A percentile compares a stretch with the other conserved stretches of the same genome.
phyloP scores from a whole-genome alignment of 108 stramenopile genomes.

The Nitzschia putrida region DNA sequence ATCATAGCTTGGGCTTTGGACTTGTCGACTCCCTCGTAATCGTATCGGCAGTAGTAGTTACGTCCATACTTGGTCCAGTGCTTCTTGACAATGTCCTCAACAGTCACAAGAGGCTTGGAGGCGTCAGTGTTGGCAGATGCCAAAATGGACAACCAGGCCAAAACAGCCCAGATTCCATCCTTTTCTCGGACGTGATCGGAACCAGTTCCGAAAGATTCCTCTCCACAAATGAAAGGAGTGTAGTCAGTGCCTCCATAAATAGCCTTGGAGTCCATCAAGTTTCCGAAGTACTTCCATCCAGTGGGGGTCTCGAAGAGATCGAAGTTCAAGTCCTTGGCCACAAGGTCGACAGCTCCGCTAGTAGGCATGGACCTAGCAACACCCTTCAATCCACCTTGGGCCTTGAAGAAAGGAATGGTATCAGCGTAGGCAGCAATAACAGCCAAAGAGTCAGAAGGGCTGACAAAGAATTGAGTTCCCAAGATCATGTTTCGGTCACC shows the following conservation, averaged over 20 bases:
- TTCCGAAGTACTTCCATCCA: slow-evolving; percentile 99
- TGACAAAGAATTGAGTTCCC: slow-evolving; percentile 98
- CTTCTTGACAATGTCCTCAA: slow-evolving; percentile 92
- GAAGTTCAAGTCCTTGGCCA: slow-evolving; percentile 92
- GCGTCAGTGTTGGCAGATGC: slow-evolving; percentile 82
- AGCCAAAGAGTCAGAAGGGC: slow-evolving; percentile 98
- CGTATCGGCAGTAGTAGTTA: slow-evolving; percentile 99
- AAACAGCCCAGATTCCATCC: slow-evolving; percentile 99
- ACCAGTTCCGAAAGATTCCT: slow-evolving; percentile 99
- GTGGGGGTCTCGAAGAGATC: slow-evolving; percentile 98
- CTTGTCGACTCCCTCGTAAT: slow-evolving; percentile 96
- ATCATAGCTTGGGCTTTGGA: slow-evolving; percentile 88
- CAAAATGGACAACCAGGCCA: slow-evolving; percentile 97
- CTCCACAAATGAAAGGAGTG: slow-evolving; percentile 99
- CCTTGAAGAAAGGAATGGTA: slow-evolving; percentile 93
- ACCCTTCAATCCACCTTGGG: slow-evolving; percentile 95
- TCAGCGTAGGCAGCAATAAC: slow-evolving; percentile 97
- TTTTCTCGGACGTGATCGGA: slow-evolving; percentile 99
- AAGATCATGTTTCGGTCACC: slow-evolving; percentile 99
- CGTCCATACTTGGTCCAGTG: slow-evolving; percentile 97
- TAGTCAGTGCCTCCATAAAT: slow-evolving; percentile 89
- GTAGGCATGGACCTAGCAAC: slow-evolving; percentile 99
- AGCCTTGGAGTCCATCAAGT: slow-evolving; percentile 98
- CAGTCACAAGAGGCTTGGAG: slow-evolving; percentile 84
- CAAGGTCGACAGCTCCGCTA: slow-evolving; percentile 96